Conservation (phyloP, 2,329 filamentous ascomycete genomes). For the Fusarium nodosum region DNA sequence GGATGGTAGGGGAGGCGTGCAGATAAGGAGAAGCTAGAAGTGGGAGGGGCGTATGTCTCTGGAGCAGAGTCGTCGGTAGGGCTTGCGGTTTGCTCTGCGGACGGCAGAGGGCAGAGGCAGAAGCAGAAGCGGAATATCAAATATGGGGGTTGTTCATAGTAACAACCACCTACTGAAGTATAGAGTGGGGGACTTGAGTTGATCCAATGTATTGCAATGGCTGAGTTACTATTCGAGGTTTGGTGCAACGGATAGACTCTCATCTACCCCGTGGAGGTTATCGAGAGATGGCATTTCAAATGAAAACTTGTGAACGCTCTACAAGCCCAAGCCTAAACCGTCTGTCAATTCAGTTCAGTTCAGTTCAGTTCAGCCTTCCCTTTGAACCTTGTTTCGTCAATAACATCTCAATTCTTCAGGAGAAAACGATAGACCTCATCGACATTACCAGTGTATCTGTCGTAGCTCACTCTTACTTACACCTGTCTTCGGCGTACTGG, state of each 20-base stretch:
- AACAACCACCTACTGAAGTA: not conserved
- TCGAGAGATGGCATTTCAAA: slow-evolving; percentile 35
- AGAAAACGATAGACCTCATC: not conserved
- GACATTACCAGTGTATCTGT: not conserved
- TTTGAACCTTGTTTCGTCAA: slow-evolving; percentile 5
- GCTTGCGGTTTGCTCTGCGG: slow-evolving; percentile 31
- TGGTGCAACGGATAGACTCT: slow-evolving; percentile 12
- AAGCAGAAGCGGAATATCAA: slow-evolving; percentile 16
- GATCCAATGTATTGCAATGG: slow-evolving; percentile 18
- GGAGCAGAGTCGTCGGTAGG: slow-evolving; percentile 30
- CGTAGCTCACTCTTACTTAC: slow-evolving; percentile 13
- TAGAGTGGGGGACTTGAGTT: slow-evolving; percentile 36
- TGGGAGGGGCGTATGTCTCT: slow-evolving; percentile 27
- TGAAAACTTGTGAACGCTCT: slow-evolving; percentile 14
- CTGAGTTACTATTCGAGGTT: not conserved
- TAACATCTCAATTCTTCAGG: not conserved
- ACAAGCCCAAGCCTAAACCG: not conserved
- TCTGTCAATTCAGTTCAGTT: not conserved
- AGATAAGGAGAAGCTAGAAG: slow-evolving; percentile 30
- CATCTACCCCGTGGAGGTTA: slow-evolving; percentile 11
- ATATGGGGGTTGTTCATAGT: slow-evolving; percentile 34
- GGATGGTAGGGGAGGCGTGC: slow-evolving; percentile 35
- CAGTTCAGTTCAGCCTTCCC: not conserved
- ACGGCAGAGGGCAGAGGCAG: slow-evolving; percentile 4
- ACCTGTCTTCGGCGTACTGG: slow-evolving; percentile 39